A percentile compares a stretch with the other conserved stretches of the same genome.
Evolutionary conservation across 2,329 filamentous ascomycete genomes (phyloP).

Genomic region (Gliomastix tumulicola): DNA sequence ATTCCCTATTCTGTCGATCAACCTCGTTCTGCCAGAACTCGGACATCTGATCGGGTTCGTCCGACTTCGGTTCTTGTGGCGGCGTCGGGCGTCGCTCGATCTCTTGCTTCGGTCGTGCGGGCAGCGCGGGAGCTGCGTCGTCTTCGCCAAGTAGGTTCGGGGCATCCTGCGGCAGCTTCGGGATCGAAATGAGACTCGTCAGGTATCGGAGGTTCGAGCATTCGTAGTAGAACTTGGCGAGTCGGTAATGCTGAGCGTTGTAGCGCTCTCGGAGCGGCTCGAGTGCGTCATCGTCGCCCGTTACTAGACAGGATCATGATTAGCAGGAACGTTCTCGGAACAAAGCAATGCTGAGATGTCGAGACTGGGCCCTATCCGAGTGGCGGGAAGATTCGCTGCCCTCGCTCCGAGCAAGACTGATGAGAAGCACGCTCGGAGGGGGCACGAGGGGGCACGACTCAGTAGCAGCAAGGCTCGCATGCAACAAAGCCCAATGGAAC

Average conservation of each 20-base stretch:
- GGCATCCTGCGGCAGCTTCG: constrained; percentile 89
- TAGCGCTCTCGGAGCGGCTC: constrained; percentile 84
- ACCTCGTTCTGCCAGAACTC: constrained; percentile 98
- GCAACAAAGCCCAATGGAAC: not conserved
- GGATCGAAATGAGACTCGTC: constrained; percentile 91
- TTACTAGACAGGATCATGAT: constrained; percentile 1
- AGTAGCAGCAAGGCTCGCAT: no score
- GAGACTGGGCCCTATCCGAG: no score
- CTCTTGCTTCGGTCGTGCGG: constrained; percentile 71
- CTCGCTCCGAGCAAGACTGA: no score
- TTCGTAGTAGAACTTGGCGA: constrained; percentile 98
- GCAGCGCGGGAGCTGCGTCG: constrained; percentile 75
- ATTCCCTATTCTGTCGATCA: constrained; percentile 85
- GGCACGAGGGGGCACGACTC: not conserved
- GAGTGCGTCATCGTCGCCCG: constrained; percentile 84
- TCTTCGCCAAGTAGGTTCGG: constrained; percentile 84
- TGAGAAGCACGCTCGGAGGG: not conserved
- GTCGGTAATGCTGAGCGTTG: constrained; percentile 90
- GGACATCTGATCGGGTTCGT: constrained; percentile 89
- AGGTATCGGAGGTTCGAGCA: constrained; percentile 96
- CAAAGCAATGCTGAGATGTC: not conserved
- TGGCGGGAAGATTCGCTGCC: no score
- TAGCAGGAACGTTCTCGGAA: not conserved
- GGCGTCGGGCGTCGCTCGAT: constrained; percentile 64
- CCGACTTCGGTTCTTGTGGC: constrained; percentile 56